Conservation (phyloP, 208 protist species). For the Trypanosoma melophagium region DNA sequence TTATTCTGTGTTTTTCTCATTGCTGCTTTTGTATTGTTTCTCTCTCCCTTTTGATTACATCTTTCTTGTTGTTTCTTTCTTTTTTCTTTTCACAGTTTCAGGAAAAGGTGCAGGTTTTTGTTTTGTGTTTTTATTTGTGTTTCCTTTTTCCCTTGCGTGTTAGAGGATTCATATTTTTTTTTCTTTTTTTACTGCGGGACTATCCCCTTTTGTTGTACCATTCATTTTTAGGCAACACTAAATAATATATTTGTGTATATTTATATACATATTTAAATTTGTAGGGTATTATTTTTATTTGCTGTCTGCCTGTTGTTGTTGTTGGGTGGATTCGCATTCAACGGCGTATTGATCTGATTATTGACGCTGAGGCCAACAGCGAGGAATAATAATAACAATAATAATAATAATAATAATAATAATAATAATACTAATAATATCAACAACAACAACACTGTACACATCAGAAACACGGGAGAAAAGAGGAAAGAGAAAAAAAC, state of each 20-base stretch:
- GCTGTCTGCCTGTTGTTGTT: too few species aligned
- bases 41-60: conserved; percentile 10
- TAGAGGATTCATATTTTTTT: neutral
- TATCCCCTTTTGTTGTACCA: too few species aligned
- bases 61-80: conserved; percentile 15
- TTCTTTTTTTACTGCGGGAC: neutral
- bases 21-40: conserved; percentile 18
- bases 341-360: too few species aligned
- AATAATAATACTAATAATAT: too few species aligned
- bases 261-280: neutral
- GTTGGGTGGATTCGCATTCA: too few species aligned
- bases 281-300: too few species aligned
- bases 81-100: conserved; percentile 18
- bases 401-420: too few species aligned
- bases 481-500: conserved; percentile 5
- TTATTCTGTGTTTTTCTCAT: too few species aligned
- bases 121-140: conserved; percentile 16
- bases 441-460: too few species aligned
- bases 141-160: conserved; percentile 3
- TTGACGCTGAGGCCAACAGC: too few species aligned
- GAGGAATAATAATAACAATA: too few species aligned
- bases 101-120: neutral
- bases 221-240: neutral
- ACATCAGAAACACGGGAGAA: neutral
- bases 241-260: neutral